phyloP scores from a whole-genome alignment of 495 filamentous ascomycete species.

The Acidomyces sp. region DNA sequence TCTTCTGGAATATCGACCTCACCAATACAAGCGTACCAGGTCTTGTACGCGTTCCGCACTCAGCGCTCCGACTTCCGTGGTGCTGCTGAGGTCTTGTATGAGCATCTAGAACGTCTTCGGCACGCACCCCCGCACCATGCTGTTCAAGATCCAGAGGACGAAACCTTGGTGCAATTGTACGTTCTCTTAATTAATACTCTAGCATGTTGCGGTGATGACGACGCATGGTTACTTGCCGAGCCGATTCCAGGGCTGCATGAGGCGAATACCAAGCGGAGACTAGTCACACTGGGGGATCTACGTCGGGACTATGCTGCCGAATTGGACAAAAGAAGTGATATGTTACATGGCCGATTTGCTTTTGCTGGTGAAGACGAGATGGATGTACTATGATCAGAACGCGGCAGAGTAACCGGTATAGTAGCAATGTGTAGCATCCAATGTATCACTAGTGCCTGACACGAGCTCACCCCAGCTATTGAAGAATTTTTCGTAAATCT shows the following conservation, averaged over 20 bases:
- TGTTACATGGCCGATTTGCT: conserved; percentile 50
- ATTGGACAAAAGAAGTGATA: conserved; percentile 58
- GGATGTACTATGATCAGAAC: conserved; percentile 12
- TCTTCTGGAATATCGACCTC: conserved; percentile 27
- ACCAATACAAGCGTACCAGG: conserved; percentile 42
- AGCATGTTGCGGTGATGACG: conserved; percentile 63
- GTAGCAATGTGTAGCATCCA: too few relatives aligned
- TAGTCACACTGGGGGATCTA: conserved; percentile 74
- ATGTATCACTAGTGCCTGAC: too few relatives aligned
- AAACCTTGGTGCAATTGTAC: conserved; percentile 49
- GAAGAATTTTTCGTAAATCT: too few relatives aligned
- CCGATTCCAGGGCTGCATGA: conserved; percentile 24
- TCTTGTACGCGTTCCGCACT: conserved; percentile 82
- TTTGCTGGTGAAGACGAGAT: conserved; percentile 32
- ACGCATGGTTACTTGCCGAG: conserved; percentile 58
- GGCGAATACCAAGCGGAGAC: conserved; percentile 33
- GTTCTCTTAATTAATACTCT: conserved; percentile 78
- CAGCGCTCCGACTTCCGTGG: conserved; percentile 75
- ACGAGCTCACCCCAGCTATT: too few relatives aligned
- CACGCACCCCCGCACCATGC: conserved; percentile 40
- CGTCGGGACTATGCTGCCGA: conserved; percentile 75
- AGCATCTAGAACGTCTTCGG: conserved; percentile 49
- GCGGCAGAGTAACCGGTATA: too few relatives aligned
- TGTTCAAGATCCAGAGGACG: conserved; percentile 42
- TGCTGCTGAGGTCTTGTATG: conserved; percentile 63